Base-by-base conservation (phyloP, 2,329 filamentous ascomycete species). In the Fusarium pininemorale region DNA sequence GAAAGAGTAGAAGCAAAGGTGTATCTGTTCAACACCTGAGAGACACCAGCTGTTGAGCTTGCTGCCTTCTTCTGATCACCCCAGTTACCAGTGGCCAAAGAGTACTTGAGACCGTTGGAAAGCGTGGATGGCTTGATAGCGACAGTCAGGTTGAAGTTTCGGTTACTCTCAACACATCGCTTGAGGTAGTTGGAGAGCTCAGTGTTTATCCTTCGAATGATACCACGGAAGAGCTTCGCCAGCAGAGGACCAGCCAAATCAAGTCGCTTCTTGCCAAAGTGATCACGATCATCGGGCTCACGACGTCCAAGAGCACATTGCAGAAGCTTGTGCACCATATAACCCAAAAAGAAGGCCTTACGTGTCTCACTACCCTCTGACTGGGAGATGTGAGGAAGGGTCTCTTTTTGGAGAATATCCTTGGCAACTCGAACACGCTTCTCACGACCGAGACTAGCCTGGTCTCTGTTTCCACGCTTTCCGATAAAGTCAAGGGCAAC, bases 41-140 rank as follows among this genome's bases (percentile, higher is more conserved):
- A 98, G 53, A 99, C 96, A 88, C 96, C 97, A 53, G 96, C 96
- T 74, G 97, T 98, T 3, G 95, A 94, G 77, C 93, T 96, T 78
- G 94, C 93, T 26, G 96, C 95, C 87, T 98, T 99, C 89, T 98
- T 99, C 86, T 99, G 96, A 76, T 99, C 96, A 80, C 96, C 97
- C 97, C 96, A 99, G 84, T 99, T 99, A 75, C 96, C 96, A 20
- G 96, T 99, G 32, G 96, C 96, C 71, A 99, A 87, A 59, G 96
- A 98, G 84, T 99, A 99, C 81, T 98, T 98, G 75, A 99, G 85
- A 56, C 96, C 96, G 80, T 96, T 97, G 26, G 95, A 97, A 75
- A 99, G 88, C 26, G 96, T 98, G 72, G 91, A 93, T 28, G 93
- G 92, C 85, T 98, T 98, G 79, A 98, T 93, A 76, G 95, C 96